Conservation (phyloP, 768 basidiomycete genomes). For the Suillus discolor region DNA sequence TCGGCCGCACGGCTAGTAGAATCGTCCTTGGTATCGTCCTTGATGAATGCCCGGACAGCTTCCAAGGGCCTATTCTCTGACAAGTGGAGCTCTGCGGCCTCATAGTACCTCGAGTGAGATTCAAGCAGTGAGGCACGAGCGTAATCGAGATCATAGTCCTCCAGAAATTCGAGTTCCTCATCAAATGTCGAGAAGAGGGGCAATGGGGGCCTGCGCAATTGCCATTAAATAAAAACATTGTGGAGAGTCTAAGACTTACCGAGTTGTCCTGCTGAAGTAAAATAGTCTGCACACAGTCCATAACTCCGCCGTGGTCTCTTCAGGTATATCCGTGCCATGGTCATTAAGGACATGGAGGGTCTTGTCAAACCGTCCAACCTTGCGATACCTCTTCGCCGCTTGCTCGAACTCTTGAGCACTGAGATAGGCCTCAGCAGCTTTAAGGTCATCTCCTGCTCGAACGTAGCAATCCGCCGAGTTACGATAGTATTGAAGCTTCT, state of each 20-base stretch:
- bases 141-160: constrained; percentile 53
- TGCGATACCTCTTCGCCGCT: constrained; percentile 50
- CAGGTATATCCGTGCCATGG: constrained; percentile 34
- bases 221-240: neutral
- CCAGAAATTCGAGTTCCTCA: constrained; percentile 58
- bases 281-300: constrained; percentile 46
- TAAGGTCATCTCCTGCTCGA: constrained; percentile 37
- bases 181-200: too few species aligned
- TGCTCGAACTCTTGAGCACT: constrained; percentile 44
- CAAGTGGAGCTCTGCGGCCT: constrained; percentile 58
- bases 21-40: constrained; percentile 27
- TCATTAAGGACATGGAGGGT: constrained; percentile 48
- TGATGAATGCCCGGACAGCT: constrained; percentile 49
- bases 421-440: constrained; percentile 49
- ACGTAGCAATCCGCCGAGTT: constrained; percentile 52
- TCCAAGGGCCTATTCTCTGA: constrained; percentile 47
- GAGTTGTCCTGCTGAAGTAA: constrained; percentile 40
- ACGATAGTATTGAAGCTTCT: constrained; percentile 39
- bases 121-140: constrained; percentile 49
- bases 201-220: constrained; percentile 43
- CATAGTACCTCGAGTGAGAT: constrained; percentile 40
- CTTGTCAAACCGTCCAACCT: constrained; percentile 52
- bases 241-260: constrained; percentile 23
- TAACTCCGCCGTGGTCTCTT: constrained; percentile 37
- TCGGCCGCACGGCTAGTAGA: constrained; percentile 39